Evolutionary conservation across 441 rosid species (phyloP).

Genomic region (Lepidium campestre): DNA sequence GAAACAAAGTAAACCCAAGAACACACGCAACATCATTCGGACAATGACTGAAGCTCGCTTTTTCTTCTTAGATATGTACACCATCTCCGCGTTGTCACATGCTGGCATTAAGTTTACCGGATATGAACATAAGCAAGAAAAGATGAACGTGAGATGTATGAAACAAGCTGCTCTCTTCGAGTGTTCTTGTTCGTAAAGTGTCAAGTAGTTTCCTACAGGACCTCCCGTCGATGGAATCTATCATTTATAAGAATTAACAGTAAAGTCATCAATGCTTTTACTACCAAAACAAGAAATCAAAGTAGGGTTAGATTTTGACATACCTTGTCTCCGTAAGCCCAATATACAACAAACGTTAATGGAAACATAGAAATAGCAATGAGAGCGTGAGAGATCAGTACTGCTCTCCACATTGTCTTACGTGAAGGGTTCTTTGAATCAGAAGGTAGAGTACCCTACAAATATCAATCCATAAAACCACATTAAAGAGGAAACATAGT

Average conservation of each 20-base stretch:
- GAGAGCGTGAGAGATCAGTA: slow-evolving; percentile 49
- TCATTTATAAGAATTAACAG: neutral
- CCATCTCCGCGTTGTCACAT: slow-evolving; percentile 63
- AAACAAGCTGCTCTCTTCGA: slow-evolving; percentile 42
- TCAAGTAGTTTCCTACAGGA: slow-evolving; percentile 45
- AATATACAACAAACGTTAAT: slow-evolving; percentile 65
- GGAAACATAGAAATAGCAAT: slow-evolving; percentile 63
- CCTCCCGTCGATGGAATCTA: slow-evolving; percentile 69
- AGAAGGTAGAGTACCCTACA: slow-evolving; percentile 88
- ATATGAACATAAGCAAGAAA: slow-evolving; percentile 62
- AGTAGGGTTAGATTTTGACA: neutral
- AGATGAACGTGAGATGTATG: slow-evolving; percentile 56
- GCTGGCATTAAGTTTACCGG: slow-evolving; percentile 82
- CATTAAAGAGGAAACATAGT: neutral
- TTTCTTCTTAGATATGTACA: slow-evolving; percentile 34
- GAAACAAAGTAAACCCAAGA: slow-evolving; percentile 45
- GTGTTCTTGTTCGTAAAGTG: slow-evolving; percentile 40
- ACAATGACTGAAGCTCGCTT: slow-evolving; percentile 65
- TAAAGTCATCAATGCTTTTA: neutral
- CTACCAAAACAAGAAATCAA: neutral
- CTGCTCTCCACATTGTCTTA: slow-evolving; percentile 89
- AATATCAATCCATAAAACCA: neutral
- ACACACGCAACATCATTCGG: slow-evolving; percentile 44
- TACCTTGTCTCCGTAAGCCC: slow-evolving; percentile 86
- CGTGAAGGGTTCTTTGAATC: slow-evolving; percentile 76